These are phyloP conservation scores for Cladorrhinum samala DNA, from an alignment of 495 filamentous ascomycete genomes.

Conservation along the genomic window DNA sequence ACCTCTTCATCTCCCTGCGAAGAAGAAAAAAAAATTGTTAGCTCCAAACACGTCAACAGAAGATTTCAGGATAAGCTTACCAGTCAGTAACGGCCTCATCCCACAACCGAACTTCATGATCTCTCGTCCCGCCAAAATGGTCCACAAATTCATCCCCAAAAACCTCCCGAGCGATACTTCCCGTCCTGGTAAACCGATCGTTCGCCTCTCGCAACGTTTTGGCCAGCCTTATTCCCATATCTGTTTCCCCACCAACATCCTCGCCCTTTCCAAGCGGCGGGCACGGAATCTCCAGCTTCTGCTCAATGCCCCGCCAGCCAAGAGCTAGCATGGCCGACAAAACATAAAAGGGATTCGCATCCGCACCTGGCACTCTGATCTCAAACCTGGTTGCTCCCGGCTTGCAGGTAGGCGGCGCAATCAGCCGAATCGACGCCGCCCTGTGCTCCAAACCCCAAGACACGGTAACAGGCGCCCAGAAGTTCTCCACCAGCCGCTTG, in stretches of 20 bases:
- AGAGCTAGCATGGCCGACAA: slow-evolving; percentile 76
- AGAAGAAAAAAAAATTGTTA: too few relatives aligned
- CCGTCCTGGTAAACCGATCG: slow-evolving; percentile 61
- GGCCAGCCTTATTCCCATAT: slow-evolving; percentile 67
- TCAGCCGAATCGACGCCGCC: slow-evolving; percentile 82
- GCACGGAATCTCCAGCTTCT: slow-evolving; percentile 75
- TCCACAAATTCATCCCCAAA: slow-evolving; percentile 95
- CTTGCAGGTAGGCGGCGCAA: slow-evolving; percentile 76
- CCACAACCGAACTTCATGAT: slow-evolving; percentile 86
- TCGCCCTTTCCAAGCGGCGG: slow-evolving; percentile 80
- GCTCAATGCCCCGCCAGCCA: slow-evolving; percentile 84
- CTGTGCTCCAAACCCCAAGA: slow-evolving; percentile 96
- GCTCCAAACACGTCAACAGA: background rate
- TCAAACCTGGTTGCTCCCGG: slow-evolving; percentile 86
- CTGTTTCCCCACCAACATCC: slow-evolving; percentile 62
- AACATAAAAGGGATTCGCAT: slow-evolving; percentile 85
- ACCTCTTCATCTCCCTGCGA: slow-evolving; percentile 57
- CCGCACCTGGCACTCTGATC: slow-evolving; percentile 83
- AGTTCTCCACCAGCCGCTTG: slow-evolving; percentile 96
- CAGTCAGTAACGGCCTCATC: slow-evolving; percentile 95
- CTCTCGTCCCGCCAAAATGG: slow-evolving; percentile 86
- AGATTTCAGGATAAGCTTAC: slow-evolving; percentile 40
- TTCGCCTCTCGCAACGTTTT: slow-evolving; percentile 79
- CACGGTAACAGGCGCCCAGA: slow-evolving; percentile 96
- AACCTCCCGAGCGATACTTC: slow-evolving; percentile 81